Evolutionary conservation across 805 yeast species (phyloP).

Genomic region (Ogataea saltuana): DNA sequence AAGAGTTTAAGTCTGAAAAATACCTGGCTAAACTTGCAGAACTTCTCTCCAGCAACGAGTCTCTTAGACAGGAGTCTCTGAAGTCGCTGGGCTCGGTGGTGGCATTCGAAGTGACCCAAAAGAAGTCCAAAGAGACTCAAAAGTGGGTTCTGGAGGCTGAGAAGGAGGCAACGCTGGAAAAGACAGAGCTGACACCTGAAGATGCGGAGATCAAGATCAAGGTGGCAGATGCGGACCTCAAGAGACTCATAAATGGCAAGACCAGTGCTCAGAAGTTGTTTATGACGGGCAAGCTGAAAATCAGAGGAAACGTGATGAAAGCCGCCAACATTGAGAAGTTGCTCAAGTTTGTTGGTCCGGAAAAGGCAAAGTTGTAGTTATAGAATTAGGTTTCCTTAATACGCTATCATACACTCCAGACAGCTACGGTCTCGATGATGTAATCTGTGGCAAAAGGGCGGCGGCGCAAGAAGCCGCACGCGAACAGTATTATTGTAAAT

Average conservation of each 20-base stretch:
- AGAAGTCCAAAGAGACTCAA: constrained; percentile 55
- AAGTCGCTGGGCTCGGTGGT: constrained; percentile 40
- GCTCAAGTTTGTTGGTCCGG: constrained; percentile 52
- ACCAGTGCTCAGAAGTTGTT: constrained; percentile 83
- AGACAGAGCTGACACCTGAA: constrained; percentile 31
- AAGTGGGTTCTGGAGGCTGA: constrained; percentile 69
- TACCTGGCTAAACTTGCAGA: constrained; percentile 20
- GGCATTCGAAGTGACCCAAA: constrained; percentile 66
- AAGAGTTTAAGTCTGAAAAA: constrained; percentile 20
- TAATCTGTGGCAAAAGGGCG: no score
- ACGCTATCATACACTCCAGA: no score
- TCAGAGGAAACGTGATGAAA: constrained; percentile 89
- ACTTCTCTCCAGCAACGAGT: constrained; percentile 19
- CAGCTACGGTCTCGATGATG: no score
- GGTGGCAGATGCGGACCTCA: constrained; percentile 68
- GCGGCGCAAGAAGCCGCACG: neutral
- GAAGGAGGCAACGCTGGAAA: constrained; percentile 47
- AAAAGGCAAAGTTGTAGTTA: constrained; percentile 44
- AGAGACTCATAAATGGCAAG: constrained; percentile 71
- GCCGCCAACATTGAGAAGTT: constrained; percentile 75
- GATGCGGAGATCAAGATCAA: constrained; percentile 66
- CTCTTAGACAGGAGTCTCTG: constrained; percentile 22
- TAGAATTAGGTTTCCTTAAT: neutral
- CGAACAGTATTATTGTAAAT: neutral
- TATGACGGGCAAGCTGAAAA: constrained; percentile 81